phyloP scores from a whole-genome alignment of 2,329 filamentous ascomycete species.

The Cladosporium sp. region DNA sequence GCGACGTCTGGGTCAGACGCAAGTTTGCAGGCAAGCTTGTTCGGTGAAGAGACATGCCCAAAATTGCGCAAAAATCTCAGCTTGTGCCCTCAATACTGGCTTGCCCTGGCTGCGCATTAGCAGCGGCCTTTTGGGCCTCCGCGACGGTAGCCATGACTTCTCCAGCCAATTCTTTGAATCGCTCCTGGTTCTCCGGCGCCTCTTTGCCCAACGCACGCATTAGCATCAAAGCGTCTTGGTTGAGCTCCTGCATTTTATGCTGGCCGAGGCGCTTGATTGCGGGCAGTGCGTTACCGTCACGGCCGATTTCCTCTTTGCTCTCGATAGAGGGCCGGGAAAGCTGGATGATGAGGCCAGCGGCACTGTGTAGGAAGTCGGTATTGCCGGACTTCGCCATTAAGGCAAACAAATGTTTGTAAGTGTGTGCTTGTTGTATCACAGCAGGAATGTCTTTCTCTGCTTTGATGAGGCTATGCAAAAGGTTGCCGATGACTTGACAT shows the following conservation, averaged over 20 bases:
- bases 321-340: constrained; percentile 23
- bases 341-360: constrained; percentile 26
- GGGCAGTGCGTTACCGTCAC: background rate
- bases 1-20: constrained; percentile 40
- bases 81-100: constrained; percentile 9
- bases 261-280: constrained; percentile 20
- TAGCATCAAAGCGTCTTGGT: constrained; percentile 8
- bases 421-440: background rate
- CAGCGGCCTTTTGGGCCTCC: constrained; percentile 9
- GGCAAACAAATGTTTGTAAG: background rate
- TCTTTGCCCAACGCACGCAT: constrained; percentile 22
- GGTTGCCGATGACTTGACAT: constrained; percentile 29
- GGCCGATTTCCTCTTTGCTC: constrained; percentile 22
- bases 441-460: background rate
- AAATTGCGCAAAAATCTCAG: background rate
- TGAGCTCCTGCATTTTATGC: constrained; percentile 21
- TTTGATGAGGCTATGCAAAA: constrained; percentile 4
- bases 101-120: constrained; percentile 2
- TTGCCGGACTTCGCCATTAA: constrained; percentile 12
- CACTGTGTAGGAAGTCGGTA: constrained; percentile 26
- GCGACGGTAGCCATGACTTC: constrained; percentile 8
- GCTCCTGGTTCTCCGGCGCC: constrained; percentile 22
- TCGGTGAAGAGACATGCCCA: constrained; percentile 16
- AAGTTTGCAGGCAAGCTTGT: constrained; percentile 31
- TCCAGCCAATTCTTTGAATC: constrained; percentile 17